Base-by-base conservation (phyloP, 805 yeast species). In the Kuraishia floccosa region DNA sequence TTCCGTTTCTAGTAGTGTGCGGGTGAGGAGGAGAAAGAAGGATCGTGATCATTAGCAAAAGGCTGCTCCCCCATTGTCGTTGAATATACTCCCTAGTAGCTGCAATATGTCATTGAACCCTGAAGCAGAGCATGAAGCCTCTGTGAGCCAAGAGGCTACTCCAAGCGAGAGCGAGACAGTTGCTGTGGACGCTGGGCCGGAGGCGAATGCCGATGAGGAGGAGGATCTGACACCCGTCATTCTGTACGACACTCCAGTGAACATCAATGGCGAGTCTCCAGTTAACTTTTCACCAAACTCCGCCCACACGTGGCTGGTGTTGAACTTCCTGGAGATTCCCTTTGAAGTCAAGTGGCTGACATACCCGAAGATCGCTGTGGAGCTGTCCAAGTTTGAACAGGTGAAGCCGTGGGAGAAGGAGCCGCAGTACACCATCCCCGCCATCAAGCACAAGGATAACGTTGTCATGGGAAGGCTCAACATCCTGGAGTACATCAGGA, bases 341-440 rank as follows among this genome's bases (percentile, higher is more conserved):
- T 24, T 24, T n/a, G 27, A 24, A 24, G 14, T 11, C 9, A 14
- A 14, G n/a, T 24, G 27, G 27, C 27, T 24, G 4, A 17, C 14
- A 17, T 24, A 24, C 27, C 27, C 27, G 9, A 24, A 11, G 27
- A 24, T 24, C 9, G 27, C 27, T 10, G 16, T 24, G 10, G 16
- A 24, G 27, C 11, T 5, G 16, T 17, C 17, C 16, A 16, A 14
- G 7, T 16, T 16, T 7, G 5, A 9, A 6, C 27, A 24, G n/a
- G 9, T 24, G 13, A 17, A 24, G 15, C 27, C 27, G 16, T 24
- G 27, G 27, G 7, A 24, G 27, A n/a, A 17, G 10, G 27, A 24
- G 9, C 27, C 27, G 13, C 27, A 16, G 9, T 24, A 24, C 27
- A 24, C 27, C n/a, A 24, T 24, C 27, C 27, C 27, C 15, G 9